Percentiles rank a stretch among this genome's conserved stretches.
These are phyloP conservation scores for Cyberlindnera sargentensis DNA, from an alignment of 805 yeast genomes.

Conservation along the genomic window DNA sequence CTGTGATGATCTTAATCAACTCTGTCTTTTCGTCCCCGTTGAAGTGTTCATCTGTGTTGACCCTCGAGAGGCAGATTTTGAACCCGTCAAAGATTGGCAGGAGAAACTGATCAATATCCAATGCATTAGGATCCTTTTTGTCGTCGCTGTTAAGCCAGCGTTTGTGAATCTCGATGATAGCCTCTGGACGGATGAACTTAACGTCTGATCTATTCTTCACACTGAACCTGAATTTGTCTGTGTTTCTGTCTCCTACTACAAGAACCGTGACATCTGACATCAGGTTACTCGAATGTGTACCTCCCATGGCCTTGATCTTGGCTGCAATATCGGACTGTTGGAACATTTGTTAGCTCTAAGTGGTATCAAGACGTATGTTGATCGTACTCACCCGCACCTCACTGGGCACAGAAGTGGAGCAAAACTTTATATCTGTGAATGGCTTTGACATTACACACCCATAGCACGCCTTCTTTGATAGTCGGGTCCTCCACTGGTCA, in stretches of 20 bases:
- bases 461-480: no score
- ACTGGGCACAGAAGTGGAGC: slow-evolving; percentile 22
- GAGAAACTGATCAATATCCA: slow-evolving; percentile 20
- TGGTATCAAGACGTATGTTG: background rate
- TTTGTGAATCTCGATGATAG: slow-evolving; percentile 37
- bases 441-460: slow-evolving; percentile 14
- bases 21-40: slow-evolving; percentile 24
- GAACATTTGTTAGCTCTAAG: background rate
- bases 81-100: slow-evolving; percentile 40
- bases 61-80: slow-evolving; percentile 31
- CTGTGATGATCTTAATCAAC: slow-evolving; percentile 29
- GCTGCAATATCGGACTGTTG: slow-evolving; percentile 31
- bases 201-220: slow-evolving; percentile 50
- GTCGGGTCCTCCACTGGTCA: no score
- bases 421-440: slow-evolving; percentile 17
- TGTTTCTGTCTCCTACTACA: slow-evolving; percentile 50
- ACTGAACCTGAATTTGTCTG: slow-evolving; percentile 49
- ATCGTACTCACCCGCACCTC: slow-evolving; percentile 12
- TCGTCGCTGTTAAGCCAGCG: slow-evolving; percentile 50
- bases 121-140: slow-evolving; percentile 18
- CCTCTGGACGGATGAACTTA: slow-evolving; percentile 41
- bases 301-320: slow-evolving; percentile 52
- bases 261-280: slow-evolving; percentile 55
- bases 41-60: slow-evolving; percentile 18
- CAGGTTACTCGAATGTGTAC: slow-evolving; percentile 46